phyloP scores from a whole-genome alignment of 2,329 filamentous ascomycete genomes.

The Whalleya microplaca region DNA sequence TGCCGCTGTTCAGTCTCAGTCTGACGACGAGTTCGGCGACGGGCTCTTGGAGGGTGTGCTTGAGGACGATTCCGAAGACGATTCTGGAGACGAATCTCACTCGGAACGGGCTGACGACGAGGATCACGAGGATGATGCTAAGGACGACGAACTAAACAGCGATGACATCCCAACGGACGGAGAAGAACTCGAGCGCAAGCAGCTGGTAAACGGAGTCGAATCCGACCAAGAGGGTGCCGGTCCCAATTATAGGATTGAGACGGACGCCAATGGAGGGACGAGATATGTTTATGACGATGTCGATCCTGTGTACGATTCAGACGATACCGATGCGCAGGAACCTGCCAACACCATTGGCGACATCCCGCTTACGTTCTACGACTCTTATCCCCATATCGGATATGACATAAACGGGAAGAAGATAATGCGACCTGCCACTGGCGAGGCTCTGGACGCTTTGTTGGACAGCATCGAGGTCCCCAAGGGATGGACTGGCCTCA shows the following conservation, averaged over 20 bases:
- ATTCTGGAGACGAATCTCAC: slow-evolving; percentile 38
- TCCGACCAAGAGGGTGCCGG: slow-evolving; percentile 44
- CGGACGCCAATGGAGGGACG: slow-evolving; percentile 86
- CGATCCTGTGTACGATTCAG: slow-evolving; percentile 92
- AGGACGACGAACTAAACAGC: slow-evolving; percentile 43
- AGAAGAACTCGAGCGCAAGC: slow-evolving; percentile 43
- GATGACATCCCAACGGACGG: slow-evolving; percentile 48
- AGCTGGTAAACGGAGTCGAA: slow-evolving; percentile 40
- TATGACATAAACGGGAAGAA: slow-evolving; percentile 99
- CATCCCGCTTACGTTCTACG: slow-evolving; percentile 93
- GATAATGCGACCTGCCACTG: slow-evolving; percentile 93
- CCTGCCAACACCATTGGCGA: slow-evolving; percentile 91
- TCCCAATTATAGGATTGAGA: slow-evolving; percentile 61
- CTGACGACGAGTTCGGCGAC: slow-evolving; percentile 64
- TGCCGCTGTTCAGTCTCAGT: slow-evolving; percentile 52
- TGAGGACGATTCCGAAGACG: slow-evolving; percentile 60
- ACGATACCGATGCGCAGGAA: slow-evolving; percentile 83
- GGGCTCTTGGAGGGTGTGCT: slow-evolving; percentile 59
- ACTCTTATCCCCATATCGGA: slow-evolving; percentile 96
- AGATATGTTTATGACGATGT: slow-evolving; percentile 95
- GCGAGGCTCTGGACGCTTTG: slow-evolving; percentile 88
- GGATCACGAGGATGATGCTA: slow-evolving; percentile 45
- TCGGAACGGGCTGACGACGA: slow-evolving; percentile 47
- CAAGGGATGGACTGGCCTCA: slow-evolving; percentile 95
- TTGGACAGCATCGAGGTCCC: slow-evolving; percentile 96